Evolutionary conservation across 306 rosid species (phyloP).

Genomic region (Dalbergia cochinchinensis): DNA sequence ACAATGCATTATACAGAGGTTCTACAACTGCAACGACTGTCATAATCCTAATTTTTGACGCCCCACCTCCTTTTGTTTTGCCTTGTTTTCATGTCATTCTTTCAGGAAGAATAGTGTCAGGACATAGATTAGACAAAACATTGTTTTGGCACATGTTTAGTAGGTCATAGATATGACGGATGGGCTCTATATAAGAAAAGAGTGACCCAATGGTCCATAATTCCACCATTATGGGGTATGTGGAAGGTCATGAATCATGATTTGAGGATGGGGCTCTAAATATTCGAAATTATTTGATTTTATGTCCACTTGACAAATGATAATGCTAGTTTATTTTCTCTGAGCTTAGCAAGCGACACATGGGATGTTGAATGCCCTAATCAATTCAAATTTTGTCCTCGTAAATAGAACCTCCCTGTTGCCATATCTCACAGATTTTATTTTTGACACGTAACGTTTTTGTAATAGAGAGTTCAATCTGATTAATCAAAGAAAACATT

Average conservation of each 20-base stretch:
- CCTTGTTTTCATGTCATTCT: too few species aligned
- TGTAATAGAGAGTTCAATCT: constrained; percentile 21
- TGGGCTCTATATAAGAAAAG: neutral
- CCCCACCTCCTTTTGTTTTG: too few species aligned
- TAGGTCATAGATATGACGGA: neutral
- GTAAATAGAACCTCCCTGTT: constrained; percentile 20
- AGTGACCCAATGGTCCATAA: neutral
- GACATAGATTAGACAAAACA: too few species aligned
- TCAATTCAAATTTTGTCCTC: neutral
- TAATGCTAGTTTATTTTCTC: too few species aligned
- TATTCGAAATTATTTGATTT: too few species aligned
- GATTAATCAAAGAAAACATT: neutral
- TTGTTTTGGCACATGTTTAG: too few species aligned
- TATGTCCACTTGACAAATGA: too few species aligned
- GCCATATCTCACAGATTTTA: constrained; percentile 22
- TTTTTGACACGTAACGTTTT: neutral
- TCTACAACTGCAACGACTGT: neutral
- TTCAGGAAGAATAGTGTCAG: too few species aligned
- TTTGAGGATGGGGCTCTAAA: too few species aligned
- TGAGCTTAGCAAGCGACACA: too few species aligned
- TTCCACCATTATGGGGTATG: neutral
- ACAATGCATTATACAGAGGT: neutral
- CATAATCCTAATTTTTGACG: neutral
- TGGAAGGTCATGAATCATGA: neutral
- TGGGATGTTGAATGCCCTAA: constrained; percentile 23